A percentile compares a stretch with the other conserved stretches of the same genome.
Evolutionary conservation across 106 monocot genomes (phyloP).

Genomic region (Dioscorea zingiberensis): DNA sequence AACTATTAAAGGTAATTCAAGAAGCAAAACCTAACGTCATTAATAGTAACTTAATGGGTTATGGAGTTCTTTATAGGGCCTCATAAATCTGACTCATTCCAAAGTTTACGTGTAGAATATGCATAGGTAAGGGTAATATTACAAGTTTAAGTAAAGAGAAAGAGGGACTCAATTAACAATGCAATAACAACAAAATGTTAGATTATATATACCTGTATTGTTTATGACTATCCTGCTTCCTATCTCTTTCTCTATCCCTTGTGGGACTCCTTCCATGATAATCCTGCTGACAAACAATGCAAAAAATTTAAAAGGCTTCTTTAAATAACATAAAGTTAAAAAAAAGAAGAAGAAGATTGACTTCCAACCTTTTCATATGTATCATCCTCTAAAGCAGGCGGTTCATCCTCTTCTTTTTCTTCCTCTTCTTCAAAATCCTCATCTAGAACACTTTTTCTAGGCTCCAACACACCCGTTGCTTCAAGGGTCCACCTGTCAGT

Average conservation of each 20-base stretch:
- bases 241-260: slow-evolving; percentile 79
- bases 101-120: too few relatives aligned
- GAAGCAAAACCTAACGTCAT: too few relatives aligned
- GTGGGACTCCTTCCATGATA: slow-evolving; percentile 76
- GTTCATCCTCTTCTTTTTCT: slow-evolving; percentile 84
- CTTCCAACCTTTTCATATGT: slow-evolving; percentile 45
- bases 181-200: too few relatives aligned
- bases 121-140: too few relatives aligned
- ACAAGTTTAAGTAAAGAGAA: too few relatives aligned
- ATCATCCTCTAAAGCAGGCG: slow-evolving; percentile 31
- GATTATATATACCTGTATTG: slow-evolving; percentile 42
- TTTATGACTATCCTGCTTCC: slow-evolving; percentile 60
- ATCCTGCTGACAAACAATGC: slow-evolving; percentile 29
- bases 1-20: not conserved
- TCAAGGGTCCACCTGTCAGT: slow-evolving; percentile 72
- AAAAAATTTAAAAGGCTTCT: not conserved
- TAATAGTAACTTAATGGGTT: too few relatives aligned
- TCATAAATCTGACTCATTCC: too few relatives aligned
- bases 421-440: slow-evolving; percentile 99
- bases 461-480: slow-evolving; percentile 66
- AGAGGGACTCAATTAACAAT: too few relatives aligned
- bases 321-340: not conserved
- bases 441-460: slow-evolving; percentile 90
- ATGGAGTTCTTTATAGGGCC: too few relatives aligned
- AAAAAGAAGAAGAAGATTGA: not conserved